Percentiles rank a stretch among this genome's conserved stretches.
Conservation (phyloP, 2,329 filamentous ascomycete species). For the Ophioceras dolichostomum region DNA sequence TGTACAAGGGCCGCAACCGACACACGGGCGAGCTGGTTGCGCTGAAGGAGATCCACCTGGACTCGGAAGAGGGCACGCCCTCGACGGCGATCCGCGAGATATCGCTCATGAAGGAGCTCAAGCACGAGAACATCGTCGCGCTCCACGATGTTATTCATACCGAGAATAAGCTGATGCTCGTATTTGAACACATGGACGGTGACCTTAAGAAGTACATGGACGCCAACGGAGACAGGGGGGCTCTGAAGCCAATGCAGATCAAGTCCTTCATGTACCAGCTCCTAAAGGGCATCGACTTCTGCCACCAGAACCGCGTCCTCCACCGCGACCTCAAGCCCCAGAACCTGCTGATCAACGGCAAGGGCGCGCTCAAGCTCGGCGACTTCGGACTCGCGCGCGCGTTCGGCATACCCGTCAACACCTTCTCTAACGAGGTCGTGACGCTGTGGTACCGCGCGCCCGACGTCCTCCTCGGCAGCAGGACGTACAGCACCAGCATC, state of each 20-base stretch:
- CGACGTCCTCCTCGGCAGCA: constrained; percentile 83
- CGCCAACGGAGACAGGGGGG: constrained; percentile 75
- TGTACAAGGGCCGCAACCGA: constrained; percentile 92
- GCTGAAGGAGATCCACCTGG: constrained; percentile 96
- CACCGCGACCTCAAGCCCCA: constrained; percentile 95
- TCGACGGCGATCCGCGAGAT: constrained; percentile 97
- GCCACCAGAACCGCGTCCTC: constrained; percentile 91
- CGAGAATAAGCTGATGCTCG: constrained; percentile 98
- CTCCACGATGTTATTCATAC: constrained; percentile 99
- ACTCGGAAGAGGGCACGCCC: constrained; percentile 95
- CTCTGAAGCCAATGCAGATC: constrained; percentile 79
- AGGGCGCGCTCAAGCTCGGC: constrained; percentile 81
- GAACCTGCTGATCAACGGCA: constrained; percentile 88
- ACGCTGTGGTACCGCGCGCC: constrained; percentile 97
- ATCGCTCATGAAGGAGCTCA: constrained; percentile 97
- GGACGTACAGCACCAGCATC: constrained; percentile 99
- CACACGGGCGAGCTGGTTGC: constrained; percentile 95
- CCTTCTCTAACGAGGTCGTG: constrained; percentile 95
- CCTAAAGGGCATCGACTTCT: constrained; percentile 90
- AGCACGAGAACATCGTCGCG: constrained; percentile 96
- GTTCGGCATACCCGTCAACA: constrained; percentile 95
- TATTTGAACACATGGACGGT: constrained; percentile 98
- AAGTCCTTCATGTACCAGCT: constrained; percentile 99
- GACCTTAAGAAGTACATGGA: constrained; percentile 99
- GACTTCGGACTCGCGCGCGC: constrained; percentile 91